Evolutionary conservation across 441 rosid species (phyloP).

Genomic region (Pelargonium myrrhifolium): DNA sequence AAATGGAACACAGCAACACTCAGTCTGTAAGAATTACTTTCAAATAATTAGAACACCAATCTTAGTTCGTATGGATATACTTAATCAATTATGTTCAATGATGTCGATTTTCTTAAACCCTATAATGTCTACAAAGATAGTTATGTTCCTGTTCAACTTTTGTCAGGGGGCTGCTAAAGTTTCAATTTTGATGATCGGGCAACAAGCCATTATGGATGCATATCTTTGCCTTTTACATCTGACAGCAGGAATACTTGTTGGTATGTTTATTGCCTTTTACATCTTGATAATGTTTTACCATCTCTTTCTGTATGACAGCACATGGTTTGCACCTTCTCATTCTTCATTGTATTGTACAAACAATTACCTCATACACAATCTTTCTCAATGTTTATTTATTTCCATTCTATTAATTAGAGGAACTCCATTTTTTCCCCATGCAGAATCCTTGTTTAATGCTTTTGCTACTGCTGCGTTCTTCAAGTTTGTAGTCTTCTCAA

Average conservation of each 20-base stretch:
- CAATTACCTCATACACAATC: slow-evolving; percentile 7
- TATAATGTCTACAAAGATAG: slow-evolving; percentile 12
- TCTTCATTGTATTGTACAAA: background rate
- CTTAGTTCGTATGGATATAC: slow-evolving; percentile 12
- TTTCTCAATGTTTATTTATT: slow-evolving; percentile 8
- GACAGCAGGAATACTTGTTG: slow-evolving; percentile 93
- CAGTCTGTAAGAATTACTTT: slow-evolving; percentile 63
- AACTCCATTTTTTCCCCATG: slow-evolving; percentile 19
- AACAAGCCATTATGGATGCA: slow-evolving; percentile 98
- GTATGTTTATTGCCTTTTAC: slow-evolving; percentile 48
- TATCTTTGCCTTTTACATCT: slow-evolving; percentile 94
- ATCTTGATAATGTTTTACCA: background rate
- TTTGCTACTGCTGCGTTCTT: slow-evolving; percentile 98
- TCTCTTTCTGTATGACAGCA: no score
- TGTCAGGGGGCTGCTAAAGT: slow-evolving; percentile 94
- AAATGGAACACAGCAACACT: slow-evolving; percentile 97
- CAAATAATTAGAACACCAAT: slow-evolving; percentile 7
- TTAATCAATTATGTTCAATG: background rate
- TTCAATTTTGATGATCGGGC: slow-evolving; percentile 88
- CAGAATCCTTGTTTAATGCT: slow-evolving; percentile 96
- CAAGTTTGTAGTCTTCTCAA: slow-evolving; percentile 96
- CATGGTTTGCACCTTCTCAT: no score
- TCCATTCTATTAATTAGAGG: slow-evolving; percentile 17
- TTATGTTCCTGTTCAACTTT: slow-evolving; percentile 18
- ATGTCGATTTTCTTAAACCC: background rate